phyloP scores from a whole-genome alignment of 805 yeast species.

The Lipomyces yamanashiensis region DNA sequence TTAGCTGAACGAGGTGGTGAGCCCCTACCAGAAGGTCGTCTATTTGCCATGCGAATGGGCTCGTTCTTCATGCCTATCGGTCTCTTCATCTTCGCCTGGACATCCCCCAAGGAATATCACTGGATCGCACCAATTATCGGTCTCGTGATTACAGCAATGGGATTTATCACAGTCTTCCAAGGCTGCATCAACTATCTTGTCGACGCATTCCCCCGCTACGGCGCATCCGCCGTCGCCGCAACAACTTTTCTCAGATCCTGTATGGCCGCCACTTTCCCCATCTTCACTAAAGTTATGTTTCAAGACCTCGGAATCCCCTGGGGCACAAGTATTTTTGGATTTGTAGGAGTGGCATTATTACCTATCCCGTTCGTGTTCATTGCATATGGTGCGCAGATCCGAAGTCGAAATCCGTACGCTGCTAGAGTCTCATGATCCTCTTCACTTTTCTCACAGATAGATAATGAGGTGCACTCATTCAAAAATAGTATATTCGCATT shows the following conservation, averaged over 20 bases:
- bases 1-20: constrained; percentile 50
- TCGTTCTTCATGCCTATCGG: constrained; percentile 54
- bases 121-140: constrained; percentile 65
- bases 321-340: constrained; percentile 62
- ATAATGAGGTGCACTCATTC: too few relatives aligned
- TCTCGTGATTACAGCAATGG: constrained; percentile 55
- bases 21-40: constrained; percentile 64
- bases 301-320: constrained; percentile 55
- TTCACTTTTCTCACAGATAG: background rate
- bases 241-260: constrained; percentile 62
- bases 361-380: constrained; percentile 64
- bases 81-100: constrained; percentile 67
- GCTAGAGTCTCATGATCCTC: background rate
- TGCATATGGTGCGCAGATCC: constrained; percentile 52
- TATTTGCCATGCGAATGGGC: constrained; percentile 56
- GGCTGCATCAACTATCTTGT: constrained; percentile 64
- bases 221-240: constrained; percentile 70
- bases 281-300: constrained; percentile 61
- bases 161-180: constrained; percentile 60
- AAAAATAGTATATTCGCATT: background rate
- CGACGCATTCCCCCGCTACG: constrained; percentile 60
- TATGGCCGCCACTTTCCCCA: constrained; percentile 65
- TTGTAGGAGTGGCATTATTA: constrained; percentile 52
- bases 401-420: constrained; percentile 38
- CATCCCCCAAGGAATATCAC: constrained; percentile 51